A percentile compares a stretch with the other conserved stretches of the same genome.
phyloP scores from a whole-genome alignment of 371 early-diverging fungal genomes.

The Mucor saturninus region DNA sequence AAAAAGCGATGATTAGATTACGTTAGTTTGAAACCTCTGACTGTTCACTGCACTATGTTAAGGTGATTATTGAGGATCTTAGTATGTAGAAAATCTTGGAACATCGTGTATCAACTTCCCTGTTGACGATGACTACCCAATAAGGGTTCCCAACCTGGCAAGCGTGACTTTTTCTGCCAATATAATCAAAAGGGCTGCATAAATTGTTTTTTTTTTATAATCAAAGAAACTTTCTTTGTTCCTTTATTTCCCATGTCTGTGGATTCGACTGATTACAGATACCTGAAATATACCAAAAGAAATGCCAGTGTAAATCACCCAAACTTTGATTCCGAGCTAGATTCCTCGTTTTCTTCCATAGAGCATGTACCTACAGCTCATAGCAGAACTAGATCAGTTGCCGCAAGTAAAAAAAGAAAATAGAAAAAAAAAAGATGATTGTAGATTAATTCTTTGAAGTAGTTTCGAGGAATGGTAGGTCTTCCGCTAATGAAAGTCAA shows the following conservation, averaged over 20 bases:
- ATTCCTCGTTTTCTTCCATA: slow-evolving; percentile 5
- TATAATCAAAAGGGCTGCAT: no score
- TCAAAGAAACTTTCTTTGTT: not conserved
- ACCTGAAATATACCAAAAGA: slow-evolving; percentile 3
- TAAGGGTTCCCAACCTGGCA: no score
- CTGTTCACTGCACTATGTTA: no score
- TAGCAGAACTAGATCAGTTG: slow-evolving; percentile 4
- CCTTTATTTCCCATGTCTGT: not conserved
- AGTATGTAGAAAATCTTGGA: no score
- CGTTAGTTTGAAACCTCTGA: no score
- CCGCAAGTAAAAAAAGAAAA: not conserved
- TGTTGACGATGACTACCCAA: no score
- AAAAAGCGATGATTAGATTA: no score
- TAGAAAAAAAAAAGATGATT: not conserved
- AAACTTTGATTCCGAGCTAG: slow-evolving; percentile 10
- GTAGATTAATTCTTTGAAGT: not conserved
- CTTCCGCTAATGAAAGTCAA: not conserved
- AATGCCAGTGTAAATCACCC: slow-evolving; percentile 25
- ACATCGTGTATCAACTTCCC: no score
- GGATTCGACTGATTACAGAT: slow-evolving; percentile 11
- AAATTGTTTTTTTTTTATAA: no score
- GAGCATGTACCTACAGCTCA: not conserved
- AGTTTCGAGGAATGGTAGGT: not conserved
- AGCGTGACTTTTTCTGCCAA: no score
- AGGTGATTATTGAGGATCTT: no score